A percentile compares a stretch with the other conserved stretches of the same genome.
Conservation (phyloP, 495 filamentous ascomycete genomes). For the Chaetomidium leptoderma region DNA sequence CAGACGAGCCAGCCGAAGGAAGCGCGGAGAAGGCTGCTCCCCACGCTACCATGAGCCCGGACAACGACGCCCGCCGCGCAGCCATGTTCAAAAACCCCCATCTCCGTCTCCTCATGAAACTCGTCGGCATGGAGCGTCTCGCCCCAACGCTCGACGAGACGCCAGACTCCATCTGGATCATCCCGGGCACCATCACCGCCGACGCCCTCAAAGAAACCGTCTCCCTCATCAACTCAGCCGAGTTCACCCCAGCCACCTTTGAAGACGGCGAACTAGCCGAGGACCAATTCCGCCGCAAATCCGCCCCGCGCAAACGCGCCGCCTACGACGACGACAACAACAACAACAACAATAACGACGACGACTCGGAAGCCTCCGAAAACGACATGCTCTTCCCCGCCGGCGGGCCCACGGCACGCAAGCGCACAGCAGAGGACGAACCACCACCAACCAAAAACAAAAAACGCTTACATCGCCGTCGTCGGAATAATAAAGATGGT, state of each 20-base stretch:
- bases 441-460: conserved; percentile 44
- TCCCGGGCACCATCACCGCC: conserved; percentile 63
- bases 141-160: conserved; percentile 61
- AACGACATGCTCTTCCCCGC: conserved; percentile 58
- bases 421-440: conserved; percentile 40
- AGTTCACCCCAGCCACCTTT: conserved; percentile 66
- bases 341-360: conserved; percentile 51
- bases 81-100: conserved; percentile 88
- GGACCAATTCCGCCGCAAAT: conserved; percentile 69
- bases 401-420: conserved; percentile 56
- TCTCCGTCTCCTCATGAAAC: conserved; percentile 78
- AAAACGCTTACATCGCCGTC: conserved; percentile 40
- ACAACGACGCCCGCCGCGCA: conserved; percentile 60
- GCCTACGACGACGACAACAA: conserved; percentile 64
- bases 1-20: conserved; percentile 36
- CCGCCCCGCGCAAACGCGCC: conserved; percentile 44
- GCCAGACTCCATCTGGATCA: conserved; percentile 69
- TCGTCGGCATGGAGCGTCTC: conserved; percentile 66
- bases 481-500: conserved; percentile 46
- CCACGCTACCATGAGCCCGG: conserved; percentile 57
- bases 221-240: conserved; percentile 62
- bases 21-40: conserved; percentile 36
- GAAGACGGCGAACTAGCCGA: conserved; percentile 67
- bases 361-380: conserved; percentile 55
- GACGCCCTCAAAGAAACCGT: conserved; percentile 56